Conservation (phyloP, 768 basidiomycete species). For the Collybia sp. region DNA sequence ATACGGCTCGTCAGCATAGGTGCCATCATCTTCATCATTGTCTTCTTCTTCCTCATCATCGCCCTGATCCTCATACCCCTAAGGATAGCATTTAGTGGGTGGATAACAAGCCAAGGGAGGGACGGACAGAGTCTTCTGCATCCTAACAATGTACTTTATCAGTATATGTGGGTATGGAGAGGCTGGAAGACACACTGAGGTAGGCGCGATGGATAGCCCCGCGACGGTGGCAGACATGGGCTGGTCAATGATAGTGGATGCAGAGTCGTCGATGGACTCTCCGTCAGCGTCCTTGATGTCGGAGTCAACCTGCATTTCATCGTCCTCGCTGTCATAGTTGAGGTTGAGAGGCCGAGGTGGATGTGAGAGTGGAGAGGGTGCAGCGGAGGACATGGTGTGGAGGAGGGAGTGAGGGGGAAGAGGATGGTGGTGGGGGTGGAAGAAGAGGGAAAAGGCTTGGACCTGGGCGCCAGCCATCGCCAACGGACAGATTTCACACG, state of each 20-base stretch:
- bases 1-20: conserved; percentile 76
- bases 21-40: conserved; percentile 63
- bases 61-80: conserved; percentile 52
- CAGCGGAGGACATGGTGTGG: conserved; percentile 21
- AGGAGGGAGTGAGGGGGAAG: conserved; percentile 17
- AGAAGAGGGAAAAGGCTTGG: conserved; percentile 36
- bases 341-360: conserved; percentile 43
- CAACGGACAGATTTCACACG: conserved; percentile 54
- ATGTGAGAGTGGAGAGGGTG: conserved; percentile 25
- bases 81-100: conserved; percentile 13
- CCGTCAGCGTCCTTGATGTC: conserved; percentile 59
- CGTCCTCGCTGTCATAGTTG: conserved; percentile 53
- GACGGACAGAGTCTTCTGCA: conserved; percentile 59
- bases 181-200: conserved; percentile 33
- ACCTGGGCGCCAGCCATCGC: conserved; percentile 49
- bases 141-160: conserved; percentile 24
- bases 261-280: conserved; percentile 56
- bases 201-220: conserved; percentile 30
- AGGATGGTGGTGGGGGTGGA: conserved; percentile 29
- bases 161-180: conserved; percentile 9
- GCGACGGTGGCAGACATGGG: conserved; percentile 28
- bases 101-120: conserved; percentile 11
- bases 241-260: conserved; percentile 27
- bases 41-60: conserved; percentile 58
- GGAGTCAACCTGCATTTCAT: conserved; percentile 73